These are phyloP conservation scores for Mycosphaerella sp. DNA, from an alignment of 2,329 filamentous ascomycete species.

Conservation along the genomic window DNA sequence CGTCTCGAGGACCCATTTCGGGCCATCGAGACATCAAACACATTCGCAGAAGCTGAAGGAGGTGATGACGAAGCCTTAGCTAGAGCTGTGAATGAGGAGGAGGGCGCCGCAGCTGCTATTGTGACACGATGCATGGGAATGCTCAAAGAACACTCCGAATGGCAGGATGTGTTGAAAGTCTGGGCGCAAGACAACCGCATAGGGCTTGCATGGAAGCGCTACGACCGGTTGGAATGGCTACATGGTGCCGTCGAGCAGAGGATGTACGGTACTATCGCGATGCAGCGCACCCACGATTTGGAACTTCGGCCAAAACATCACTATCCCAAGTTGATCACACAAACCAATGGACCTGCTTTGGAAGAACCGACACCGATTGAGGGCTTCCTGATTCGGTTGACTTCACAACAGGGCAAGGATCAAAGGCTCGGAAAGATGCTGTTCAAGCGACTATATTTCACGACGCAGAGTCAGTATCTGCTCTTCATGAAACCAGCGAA, in stretches of 20 bases:
- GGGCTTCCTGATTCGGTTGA: constrained; percentile 60
- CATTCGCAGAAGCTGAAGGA: constrained; percentile 38
- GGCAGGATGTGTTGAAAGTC: constrained; percentile 52
- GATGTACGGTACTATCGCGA: constrained; percentile 64
- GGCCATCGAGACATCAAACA: constrained; percentile 43
- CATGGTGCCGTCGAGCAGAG: constrained; percentile 59
- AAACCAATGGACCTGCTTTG: constrained; percentile 41
- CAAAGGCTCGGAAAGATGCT: constrained; percentile 55
- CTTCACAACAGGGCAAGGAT: constrained; percentile 56
- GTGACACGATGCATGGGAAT: constrained; percentile 55
- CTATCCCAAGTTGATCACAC: constrained; percentile 50
- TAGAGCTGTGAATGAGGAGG: constrained; percentile 46
- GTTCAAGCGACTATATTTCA: constrained; percentile 61
- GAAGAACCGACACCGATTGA: constrained; percentile 58
- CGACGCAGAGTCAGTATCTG: constrained; percentile 57
- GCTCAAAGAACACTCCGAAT: constrained; percentile 52
- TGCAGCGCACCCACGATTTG: constrained; percentile 60
- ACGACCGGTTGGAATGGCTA: constrained; percentile 63
- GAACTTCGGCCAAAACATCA: constrained; percentile 60
- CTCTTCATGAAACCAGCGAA: constrained; percentile 57
- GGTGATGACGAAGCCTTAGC: constrained; percentile 44
- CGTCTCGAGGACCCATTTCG: constrained; percentile 56
- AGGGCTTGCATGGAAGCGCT: constrained; percentile 63
- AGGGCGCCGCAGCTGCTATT: constrained; percentile 51
- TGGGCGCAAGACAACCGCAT: constrained; percentile 56